Conservation (phyloP, 352 stramenopile genomes). For the Pseudoperonospora humuli region DNA sequence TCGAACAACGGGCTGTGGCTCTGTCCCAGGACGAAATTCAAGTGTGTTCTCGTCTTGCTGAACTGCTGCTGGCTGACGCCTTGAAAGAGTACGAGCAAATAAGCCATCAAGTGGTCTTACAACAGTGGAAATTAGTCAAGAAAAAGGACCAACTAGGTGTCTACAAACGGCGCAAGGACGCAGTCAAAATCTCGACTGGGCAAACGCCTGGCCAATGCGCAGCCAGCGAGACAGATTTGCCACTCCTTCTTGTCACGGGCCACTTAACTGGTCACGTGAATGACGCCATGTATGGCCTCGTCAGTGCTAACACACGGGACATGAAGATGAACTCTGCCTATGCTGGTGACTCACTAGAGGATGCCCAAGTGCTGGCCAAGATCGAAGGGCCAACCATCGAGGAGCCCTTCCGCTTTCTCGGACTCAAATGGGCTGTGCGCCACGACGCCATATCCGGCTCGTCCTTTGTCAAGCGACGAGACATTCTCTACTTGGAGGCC, state of each 20-base stretch:
- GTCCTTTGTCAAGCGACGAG: slow-evolving; percentile 34
- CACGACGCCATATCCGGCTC: slow-evolving; percentile 21
- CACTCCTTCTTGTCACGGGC: slow-evolving; percentile 40
- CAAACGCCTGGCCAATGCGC: slow-evolving; percentile 3
- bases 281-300: slow-evolving; percentile 53
- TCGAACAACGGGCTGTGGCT: slow-evolving; percentile 27
- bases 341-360: slow-evolving; percentile 27
- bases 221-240: slow-evolving; percentile 20
- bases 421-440: slow-evolving; percentile 46
- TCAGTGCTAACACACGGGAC: slow-evolving; percentile 35
- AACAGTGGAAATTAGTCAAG: slow-evolving; percentile 61
- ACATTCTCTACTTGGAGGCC: slow-evolving; percentile 53
- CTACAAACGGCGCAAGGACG: slow-evolving; percentile 41
- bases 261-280: slow-evolving; percentile 40
- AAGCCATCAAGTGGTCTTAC: slow-evolving; percentile 25
- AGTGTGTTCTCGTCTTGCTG: slow-evolving; percentile 31
- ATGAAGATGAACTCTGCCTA: slow-evolving; percentile 62
- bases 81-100: slow-evolving; percentile 28
- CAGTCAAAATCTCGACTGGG: background rate
- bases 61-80: slow-evolving; percentile 34
- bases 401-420: slow-evolving; percentile 49
- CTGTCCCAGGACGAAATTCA: slow-evolving; percentile 48
- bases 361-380: slow-evolving; percentile 35
- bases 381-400: slow-evolving; percentile 29
- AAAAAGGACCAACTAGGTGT: slow-evolving; percentile 46